These are phyloP conservation scores for Cryptococcus sp. DNA, from an alignment of 1,284 basidiomycete genomes.

Conservation along the genomic window DNA sequence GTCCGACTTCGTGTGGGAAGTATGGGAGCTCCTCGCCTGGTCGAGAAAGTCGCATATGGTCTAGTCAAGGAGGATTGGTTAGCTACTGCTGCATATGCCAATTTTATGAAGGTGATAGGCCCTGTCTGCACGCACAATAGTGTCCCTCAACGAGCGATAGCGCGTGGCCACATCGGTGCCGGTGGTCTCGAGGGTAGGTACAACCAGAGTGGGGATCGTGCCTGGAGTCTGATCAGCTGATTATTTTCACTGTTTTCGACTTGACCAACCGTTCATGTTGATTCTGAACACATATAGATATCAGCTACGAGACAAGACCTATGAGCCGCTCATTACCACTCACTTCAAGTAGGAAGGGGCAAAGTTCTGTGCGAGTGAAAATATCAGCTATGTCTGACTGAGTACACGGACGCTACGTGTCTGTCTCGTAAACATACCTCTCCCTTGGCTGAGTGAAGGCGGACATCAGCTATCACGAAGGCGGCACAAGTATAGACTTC, in stretches of 20 bases:
- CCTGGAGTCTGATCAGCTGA: constrained; percentile 53
- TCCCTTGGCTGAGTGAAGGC: constrained; percentile 46
- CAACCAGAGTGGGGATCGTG: constrained; percentile 80
- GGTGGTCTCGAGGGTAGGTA: constrained; percentile 73
- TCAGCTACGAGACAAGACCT: neutral
- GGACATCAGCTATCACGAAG: neutral
- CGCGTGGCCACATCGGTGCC: constrained; percentile 71
- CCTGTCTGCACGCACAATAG: constrained; percentile 59
- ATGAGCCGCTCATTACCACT: constrained; percentile 11
- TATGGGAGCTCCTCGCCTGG: constrained; percentile 70
- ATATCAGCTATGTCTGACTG: neutral
- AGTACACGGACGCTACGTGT: neutral
- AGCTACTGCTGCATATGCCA: constrained; percentile 3
- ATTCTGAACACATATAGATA: constrained; percentile 64
- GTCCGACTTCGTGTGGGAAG: constrained; percentile 60
- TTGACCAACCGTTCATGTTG: constrained; percentile 66
- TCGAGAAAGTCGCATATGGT: constrained; percentile 78
- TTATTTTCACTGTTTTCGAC: neutral
- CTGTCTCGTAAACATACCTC: constrained; percentile 33
- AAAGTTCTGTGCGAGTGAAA: constrained; percentile 46
- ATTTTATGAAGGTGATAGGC: constrained; percentile 6
- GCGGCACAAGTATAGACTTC: neutral
- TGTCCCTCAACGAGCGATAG: constrained; percentile 76
- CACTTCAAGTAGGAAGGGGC: constrained; percentile 52
- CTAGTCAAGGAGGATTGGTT: constrained; percentile 51